phyloP scores from a whole-genome alignment of 345 rosid species.

The Eucalyptus coolabah region DNA sequence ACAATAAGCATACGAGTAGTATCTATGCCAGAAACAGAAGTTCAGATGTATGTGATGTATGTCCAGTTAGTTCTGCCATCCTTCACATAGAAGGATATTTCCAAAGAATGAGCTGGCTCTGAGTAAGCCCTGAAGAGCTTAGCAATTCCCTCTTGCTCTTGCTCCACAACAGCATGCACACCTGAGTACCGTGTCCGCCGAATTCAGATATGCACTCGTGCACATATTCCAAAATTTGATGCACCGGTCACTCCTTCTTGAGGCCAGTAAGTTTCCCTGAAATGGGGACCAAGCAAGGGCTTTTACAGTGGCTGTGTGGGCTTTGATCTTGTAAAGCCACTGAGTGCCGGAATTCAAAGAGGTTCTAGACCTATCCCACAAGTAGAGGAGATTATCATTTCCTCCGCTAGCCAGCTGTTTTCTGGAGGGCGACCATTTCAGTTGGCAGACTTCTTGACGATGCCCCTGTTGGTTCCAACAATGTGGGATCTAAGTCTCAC shows the following conservation, averaged over 20 bases:
- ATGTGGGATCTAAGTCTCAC: constrained; percentile 18
- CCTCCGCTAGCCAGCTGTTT: constrained; percentile 35
- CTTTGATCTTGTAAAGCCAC: constrained; percentile 29
- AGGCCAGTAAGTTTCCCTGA: constrained; percentile 5
- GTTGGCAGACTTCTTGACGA: constrained; percentile 19
- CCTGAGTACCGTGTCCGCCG: constrained; percentile 16
- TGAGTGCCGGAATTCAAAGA: constrained; percentile 17
- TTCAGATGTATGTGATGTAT: too few species aligned
- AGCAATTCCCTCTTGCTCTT: constrained; percentile 22
- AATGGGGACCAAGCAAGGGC: constrained; percentile 32
- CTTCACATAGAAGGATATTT: constrained; percentile 5
- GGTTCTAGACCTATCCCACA: constrained; percentile 17
- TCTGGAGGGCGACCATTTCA: constrained; percentile 29
- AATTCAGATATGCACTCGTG: constrained; percentile 23
- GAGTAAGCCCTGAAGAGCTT: constrained; percentile 19
- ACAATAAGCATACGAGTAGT: too few species aligned
- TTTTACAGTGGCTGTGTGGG: constrained; percentile 19
- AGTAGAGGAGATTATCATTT: constrained; percentile 11
- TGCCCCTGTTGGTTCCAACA: constrained; percentile 14
- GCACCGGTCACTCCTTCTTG: constrained; percentile 11
- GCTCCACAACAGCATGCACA: constrained; percentile 24
- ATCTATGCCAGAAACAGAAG: too few species aligned
- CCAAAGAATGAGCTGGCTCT: constrained; percentile 9
- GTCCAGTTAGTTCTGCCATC: constrained; percentile 1
- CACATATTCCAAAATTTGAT: constrained; percentile 30